phyloP scores from a whole-genome alignment of 805 yeast species.

The Spathaspora hagerdaliae region DNA sequence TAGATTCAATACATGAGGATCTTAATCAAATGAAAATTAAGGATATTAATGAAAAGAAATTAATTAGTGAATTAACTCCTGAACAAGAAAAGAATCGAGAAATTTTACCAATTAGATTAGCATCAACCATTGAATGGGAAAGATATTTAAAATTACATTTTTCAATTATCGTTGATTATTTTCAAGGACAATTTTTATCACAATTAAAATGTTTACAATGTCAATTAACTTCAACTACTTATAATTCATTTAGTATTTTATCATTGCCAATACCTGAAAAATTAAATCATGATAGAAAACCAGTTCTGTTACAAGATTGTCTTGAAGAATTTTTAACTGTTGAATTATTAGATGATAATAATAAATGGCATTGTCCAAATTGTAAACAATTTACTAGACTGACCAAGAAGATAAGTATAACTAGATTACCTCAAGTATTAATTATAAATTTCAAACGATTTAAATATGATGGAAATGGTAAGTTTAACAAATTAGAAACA shows the following conservation, averaged over 20 bases:
- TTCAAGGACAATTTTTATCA: conserved; percentile 89
- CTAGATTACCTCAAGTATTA: conserved; percentile 73
- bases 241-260: conserved; percentile 74
- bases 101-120: conserved; percentile 66
- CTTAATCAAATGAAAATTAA: conserved; percentile 56
- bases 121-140: conserved; percentile 91
- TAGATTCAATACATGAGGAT: conserved; percentile 82
- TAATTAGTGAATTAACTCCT: conserved; percentile 43
- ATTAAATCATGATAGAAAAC: conserved; percentile 16
- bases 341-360: conserved; percentile 71
- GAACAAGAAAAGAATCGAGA: conserved; percentile 76
- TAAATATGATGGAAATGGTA: conserved; percentile 43
- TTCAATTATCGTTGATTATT: conserved; percentile 73
- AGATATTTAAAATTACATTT: conserved; percentile 74
- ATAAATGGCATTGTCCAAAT: conserved; percentile 79
- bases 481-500: conserved; percentile 56
- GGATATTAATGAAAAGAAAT: conserved; percentile 27
- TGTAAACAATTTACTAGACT: conserved; percentile 65
- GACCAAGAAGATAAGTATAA: conserved; percentile 65
- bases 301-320: conserved; percentile 53
- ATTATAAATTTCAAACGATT: conserved; percentile 87
- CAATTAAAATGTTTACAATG: conserved; percentile 72
- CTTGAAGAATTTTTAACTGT: conserved; percentile 71
- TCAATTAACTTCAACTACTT: conserved; percentile 75
- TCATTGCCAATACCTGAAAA: conserved; percentile 73